Conservation (phyloP, 129 eudicot species). For the Saussurea involucrata region DNA sequence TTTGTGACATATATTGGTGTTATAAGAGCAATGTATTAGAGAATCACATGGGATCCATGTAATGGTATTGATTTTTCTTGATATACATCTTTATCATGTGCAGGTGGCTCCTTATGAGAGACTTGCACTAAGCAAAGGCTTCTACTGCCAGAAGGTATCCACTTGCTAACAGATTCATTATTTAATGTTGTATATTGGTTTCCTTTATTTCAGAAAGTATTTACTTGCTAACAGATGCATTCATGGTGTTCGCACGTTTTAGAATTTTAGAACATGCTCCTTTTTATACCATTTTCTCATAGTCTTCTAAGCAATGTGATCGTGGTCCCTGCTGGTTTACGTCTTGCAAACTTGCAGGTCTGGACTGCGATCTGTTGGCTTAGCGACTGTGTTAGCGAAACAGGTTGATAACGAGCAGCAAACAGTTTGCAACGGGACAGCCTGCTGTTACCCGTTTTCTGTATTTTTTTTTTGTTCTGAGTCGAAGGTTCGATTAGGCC, state of each 20-base stretch:
- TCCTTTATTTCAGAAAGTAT: neutral
- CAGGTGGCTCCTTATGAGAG: conserved; percentile 98
- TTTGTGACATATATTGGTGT: neutral
- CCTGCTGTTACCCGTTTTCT: no score
- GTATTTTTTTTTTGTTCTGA: no score
- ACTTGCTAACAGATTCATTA: conserved; percentile 1
- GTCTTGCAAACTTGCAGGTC: no score
- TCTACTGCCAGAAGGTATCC: conserved; percentile 94
- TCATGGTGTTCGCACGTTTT: neutral
- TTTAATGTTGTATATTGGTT: neutral
- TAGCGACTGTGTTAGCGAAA: no score
- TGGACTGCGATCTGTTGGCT: no score
- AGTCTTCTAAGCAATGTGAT: no score
- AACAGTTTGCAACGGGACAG: no score
- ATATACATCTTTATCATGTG: conserved; percentile 11
- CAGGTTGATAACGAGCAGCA: no score
- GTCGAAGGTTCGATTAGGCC: no score
- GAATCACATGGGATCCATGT: neutral
- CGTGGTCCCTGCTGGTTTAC: no score
- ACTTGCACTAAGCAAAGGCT: conserved; percentile 98
- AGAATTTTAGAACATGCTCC: neutral
- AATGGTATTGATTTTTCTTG: neutral
- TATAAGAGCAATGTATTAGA: neutral
- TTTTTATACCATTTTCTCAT: neutral
- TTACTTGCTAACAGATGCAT: neutral